Conservation (phyloP, 257 asterid genomes). For the Solanum chiquidenum region DNA sequence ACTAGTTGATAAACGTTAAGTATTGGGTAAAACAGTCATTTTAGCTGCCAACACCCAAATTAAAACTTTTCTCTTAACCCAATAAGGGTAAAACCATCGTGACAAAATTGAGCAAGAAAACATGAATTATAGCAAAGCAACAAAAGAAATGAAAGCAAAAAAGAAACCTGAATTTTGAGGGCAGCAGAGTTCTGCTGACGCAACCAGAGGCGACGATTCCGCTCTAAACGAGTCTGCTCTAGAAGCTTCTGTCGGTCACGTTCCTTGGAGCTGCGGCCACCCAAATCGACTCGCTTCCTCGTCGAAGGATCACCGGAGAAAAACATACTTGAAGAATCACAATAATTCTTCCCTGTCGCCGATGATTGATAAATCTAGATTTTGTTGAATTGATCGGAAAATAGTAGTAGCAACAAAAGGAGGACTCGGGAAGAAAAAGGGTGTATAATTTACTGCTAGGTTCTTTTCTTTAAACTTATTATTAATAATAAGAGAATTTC, state of each 20-base stretch:
- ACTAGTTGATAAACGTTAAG: neutral
- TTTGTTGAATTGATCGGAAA: neutral
- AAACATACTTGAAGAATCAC: conserved; percentile 34
- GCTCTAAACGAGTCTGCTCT: conserved; percentile 79
- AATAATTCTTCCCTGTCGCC: neutral
- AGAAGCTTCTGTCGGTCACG: conserved; percentile 87
- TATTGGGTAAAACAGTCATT: neutral
- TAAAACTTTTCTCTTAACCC: neutral
- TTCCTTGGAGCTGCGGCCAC: conserved; percentile 96
- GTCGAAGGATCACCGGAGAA: conserved; percentile 86
- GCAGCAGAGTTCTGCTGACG: conserved; percentile 91
- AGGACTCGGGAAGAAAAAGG: neutral
- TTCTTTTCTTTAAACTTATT: neutral
- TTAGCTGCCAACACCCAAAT: neutral
- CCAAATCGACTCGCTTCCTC: conserved; percentile 89
- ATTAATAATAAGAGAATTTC: neutral
- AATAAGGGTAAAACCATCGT: neutral
- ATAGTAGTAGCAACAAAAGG: neutral
- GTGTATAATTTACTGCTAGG: neutral
- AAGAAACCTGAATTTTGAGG: conserved; percentile 60
- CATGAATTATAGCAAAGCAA: neutral
- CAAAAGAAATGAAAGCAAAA: neutral
- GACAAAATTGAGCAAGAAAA: neutral
- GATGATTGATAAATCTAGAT: neutral
- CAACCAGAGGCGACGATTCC: conserved; percentile 57